Percentiles rank a stretch among this genome's conserved stretches.
These are phyloP conservation scores for carrot (Daucus carota) DNA, from an alignment of 129 eudicot genomes.

Conservation along the genomic window DH1_v3.0 NC_030382.2:31101501-31102000, in stretches of 20 bases:
- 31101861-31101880: neutral
- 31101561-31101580: no score
- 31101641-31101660: neutral
- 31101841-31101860: neutral
- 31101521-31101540: neutral
- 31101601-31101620: neutral
- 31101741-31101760: conserved; percentile 21
- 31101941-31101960: no score
- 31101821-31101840: no score
- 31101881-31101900: neutral
- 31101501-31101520: no score
- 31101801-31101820: neutral
- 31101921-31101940: neutral
- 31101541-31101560: no score
- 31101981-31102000: neutral
- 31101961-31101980: no score
- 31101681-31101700: neutral
- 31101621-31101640: neutral
- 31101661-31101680: neutral
- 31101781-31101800: conserved; percentile 44
- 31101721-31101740: neutral
- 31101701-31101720: neutral
- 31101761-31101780: conserved; percentile 45
- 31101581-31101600: no score
- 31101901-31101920: neutral